Base-by-base conservation (phyloP, 139 green algal species). In the Edaphochlamys debaryana region DNA sequence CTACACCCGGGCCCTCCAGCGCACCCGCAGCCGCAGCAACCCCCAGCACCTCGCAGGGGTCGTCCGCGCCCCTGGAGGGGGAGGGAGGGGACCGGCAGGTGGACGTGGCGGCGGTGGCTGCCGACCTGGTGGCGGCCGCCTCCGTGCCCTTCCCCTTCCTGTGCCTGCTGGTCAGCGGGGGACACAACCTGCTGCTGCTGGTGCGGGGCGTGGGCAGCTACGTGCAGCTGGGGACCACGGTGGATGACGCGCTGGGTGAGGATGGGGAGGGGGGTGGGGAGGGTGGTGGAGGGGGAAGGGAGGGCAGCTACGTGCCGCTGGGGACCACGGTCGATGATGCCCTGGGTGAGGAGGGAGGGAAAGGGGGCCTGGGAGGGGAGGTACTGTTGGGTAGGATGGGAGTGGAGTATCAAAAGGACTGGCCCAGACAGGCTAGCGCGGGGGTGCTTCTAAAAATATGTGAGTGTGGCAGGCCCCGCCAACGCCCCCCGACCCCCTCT, bases 121-220 rank as follows among this genome's bases (percentile, higher is more conserved):
- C 36, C 19, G 72, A 84, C 34, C 32, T 63, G 37, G n/a, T 11
- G 6, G 70, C 27, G 25, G 60, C 13, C 11, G 37, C 62, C 0
- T 6, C 38, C 32, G 81, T 96, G 40, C 62, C 87, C 27, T 99
- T 98, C 80, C 96, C 96, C 0, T 99, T 98, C 85, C 88, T 99
- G 36, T 98, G 94, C 84, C 86, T 99, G 82, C 93, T 99, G 42
- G 93, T 98, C 20, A 98, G 93, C 19, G 97, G 93, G 0, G 97
- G 97, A 2, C 97, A 99, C 92, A 99, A 98, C 90, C 88, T 98
- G 80, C 85, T 99, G 79, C 80, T 99, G 67, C 76, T 98, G 50
- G 95, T 96, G 58, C 89, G 69, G 30, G 95, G 95, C 0, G 90
- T 99, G 13, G 97, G 97, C 3, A 50, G 89, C 27, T 99, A 99